Evolutionary conservation across 495 filamentous ascomycete species (phyloP).

Genomic region (Podospora didyma): DNA sequence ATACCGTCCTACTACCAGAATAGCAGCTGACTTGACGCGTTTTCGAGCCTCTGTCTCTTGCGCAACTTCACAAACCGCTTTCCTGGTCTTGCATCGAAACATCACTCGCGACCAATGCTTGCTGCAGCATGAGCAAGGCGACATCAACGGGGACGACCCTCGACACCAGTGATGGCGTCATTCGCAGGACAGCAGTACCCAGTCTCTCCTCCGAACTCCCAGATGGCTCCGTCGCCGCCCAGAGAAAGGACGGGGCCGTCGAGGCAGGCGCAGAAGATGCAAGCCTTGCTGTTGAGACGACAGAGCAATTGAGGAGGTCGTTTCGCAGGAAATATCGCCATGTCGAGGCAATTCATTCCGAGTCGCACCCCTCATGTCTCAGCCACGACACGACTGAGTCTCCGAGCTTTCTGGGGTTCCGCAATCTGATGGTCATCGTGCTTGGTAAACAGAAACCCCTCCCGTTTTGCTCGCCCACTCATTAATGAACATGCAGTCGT

Average conservation of each 20-base stretch:
- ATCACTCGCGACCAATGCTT: conserved; percentile 2
- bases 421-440: conserved; percentile 94
- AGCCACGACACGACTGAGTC: conserved; percentile 70
- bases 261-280: neutral
- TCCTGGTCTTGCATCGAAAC: neutral
- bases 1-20: too few species aligned
- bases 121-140: conserved; percentile 15
- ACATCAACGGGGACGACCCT: neutral
- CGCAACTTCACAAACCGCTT: too few species aligned
- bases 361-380: conserved; percentile 68
- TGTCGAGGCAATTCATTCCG: conserved; percentile 77
- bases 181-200: neutral
- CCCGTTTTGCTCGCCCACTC: neutral
- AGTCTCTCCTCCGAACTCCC: conserved; percentile 1
- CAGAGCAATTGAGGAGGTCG: conserved; percentile 18
- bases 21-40: too few species aligned
- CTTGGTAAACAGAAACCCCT: conserved; percentile 52
- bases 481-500: conserved; percentile 54
- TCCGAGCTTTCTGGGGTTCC: conserved; percentile 87
- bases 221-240: conserved; percentile 22
- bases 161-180: conserved; percentile 15
- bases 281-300: conserved; percentile 12
- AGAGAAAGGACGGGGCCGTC: conserved; percentile 2
- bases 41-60: too few species aligned
- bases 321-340: conserved; percentile 71